Percentiles rank a stretch among this genome's conserved stretches.
Evolutionary conservation across 1,284 basidiomycete species (phyloP).

Genomic region (Marasmius fiardii): DNA sequence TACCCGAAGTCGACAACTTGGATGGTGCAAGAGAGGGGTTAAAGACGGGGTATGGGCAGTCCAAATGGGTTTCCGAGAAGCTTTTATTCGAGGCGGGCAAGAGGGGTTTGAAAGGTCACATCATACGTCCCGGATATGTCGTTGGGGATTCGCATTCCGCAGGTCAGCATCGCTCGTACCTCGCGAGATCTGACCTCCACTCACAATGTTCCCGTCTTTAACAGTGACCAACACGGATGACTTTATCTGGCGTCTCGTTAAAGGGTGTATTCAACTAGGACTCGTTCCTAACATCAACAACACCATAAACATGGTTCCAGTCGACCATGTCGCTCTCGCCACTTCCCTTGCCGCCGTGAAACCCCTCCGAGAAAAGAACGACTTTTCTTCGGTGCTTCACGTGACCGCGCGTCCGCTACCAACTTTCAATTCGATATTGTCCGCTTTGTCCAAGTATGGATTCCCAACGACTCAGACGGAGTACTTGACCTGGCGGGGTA

Average conservation of each 20-base stretch:
- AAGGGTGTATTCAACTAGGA: constrained; percentile 96
- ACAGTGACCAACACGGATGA: constrained; percentile 98
- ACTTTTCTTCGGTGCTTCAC: constrained; percentile 61
- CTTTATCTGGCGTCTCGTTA: constrained; percentile 97
- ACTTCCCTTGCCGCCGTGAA: constrained; percentile 69
- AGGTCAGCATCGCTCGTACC: constrained; percentile 44
- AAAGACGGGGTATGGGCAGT: constrained; percentile 94
- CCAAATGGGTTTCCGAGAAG: constrained; percentile 98
- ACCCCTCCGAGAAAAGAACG: constrained; percentile 36
- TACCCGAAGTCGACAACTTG: constrained; percentile 90
- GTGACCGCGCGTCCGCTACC: constrained; percentile 86
- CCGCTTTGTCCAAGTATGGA: constrained; percentile 76
- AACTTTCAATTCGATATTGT: constrained; percentile 89
- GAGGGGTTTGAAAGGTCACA: constrained; percentile 84
- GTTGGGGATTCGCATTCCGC: constrained; percentile 90
- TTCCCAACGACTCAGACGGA: constrained; percentile 80
- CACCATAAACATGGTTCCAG: constrained; percentile 97
- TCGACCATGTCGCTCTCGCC: constrained; percentile 92
- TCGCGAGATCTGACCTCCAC: constrained; percentile 10
- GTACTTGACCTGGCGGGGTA: constrained; percentile 90
- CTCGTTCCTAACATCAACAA: constrained; percentile 98
- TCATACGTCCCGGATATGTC: constrained; percentile 94
- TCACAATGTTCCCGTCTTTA: neutral
- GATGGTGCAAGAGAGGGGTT: constrained; percentile 79
- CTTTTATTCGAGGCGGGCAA: constrained; percentile 88